These are phyloP conservation scores for Sanchytrium tribonematis DNA, from an alignment of 371 early-diverging fungal species.

Conservation along the genomic window DNA sequence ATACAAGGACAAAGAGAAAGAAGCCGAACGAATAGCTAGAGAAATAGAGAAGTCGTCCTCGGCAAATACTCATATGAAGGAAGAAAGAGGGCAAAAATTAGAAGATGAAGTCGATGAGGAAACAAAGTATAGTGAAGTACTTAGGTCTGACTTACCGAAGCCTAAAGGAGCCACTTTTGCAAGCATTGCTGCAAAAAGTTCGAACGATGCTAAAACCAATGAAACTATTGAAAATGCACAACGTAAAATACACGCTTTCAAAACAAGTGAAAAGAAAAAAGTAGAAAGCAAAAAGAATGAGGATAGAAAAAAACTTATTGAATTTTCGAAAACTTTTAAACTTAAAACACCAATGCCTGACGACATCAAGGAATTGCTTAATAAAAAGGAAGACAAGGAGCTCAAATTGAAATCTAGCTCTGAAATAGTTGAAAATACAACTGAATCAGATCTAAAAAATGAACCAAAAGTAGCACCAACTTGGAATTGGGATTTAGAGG, in stretches of 20 bases:
- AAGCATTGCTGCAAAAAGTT: background rate
- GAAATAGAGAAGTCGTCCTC: slow-evolving; percentile 59
- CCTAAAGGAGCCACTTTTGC: background rate
- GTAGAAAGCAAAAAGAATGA: background rate
- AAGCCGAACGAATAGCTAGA: slow-evolving; percentile 58
- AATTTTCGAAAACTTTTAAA: background rate
- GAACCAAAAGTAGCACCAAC: background rate
- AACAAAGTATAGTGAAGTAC: slow-evolving; percentile 48
- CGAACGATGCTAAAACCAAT: background rate
- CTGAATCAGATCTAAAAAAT: background rate
- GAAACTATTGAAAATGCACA: background rate
- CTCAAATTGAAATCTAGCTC: too few species aligned
- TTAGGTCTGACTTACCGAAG: slow-evolving; percentile 7
- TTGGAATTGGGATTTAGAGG: background rate
- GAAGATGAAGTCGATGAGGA: slow-evolving; percentile 60
- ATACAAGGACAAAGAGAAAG: slow-evolving; percentile 56
- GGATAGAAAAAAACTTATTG: background rate
- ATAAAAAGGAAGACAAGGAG: too few species aligned
- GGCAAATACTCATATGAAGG: slow-evolving; percentile 56
- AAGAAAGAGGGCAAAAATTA: slow-evolving; percentile 53
- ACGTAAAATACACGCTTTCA: background rate
- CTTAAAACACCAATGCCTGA: background rate
- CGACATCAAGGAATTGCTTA: background rate
- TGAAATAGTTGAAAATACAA: too few species aligned
- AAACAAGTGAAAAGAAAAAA: background rate